Base-by-base conservation (phyloP, 352 stramenopile genomes). In the Plasmopara halstedii region DNA sequence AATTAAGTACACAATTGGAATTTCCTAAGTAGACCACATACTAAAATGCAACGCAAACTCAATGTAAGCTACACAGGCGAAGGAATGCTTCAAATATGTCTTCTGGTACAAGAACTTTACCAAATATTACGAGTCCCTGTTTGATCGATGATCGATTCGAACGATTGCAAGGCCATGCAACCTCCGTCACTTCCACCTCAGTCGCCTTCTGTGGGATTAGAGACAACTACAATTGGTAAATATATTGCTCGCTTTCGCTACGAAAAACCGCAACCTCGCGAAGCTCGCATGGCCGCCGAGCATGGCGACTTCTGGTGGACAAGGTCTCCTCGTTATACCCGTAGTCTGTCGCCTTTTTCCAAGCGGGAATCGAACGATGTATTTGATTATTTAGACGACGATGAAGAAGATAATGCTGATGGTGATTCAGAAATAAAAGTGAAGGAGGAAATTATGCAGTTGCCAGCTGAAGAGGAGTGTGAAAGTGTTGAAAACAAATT, bases 241-340 rank as follows among this genome's bases (percentile, higher is more conserved):
- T 86, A 86, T 62, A 86, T 86, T 10, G 70, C 69, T 19, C 69
- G 74, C 27, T 86, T 86, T 56, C 74, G 74, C 5, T 61, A 66
- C 18, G 74, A 79, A 40, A 54, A 63, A 35, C 74, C 74, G 26
- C 67, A 57, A 34, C 67, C 74, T 0, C 56, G 74, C 6, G 70
- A 79, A n/a, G 23, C 46, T 42, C 66, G 73, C 10, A 31, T n/a
- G n/a, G 50, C 46, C 0, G 50, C 65, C 2, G 23, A 38, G 3
- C 41, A 38, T 4, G 54, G 56, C 3, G 70, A 83, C 20, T 86
- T 86, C 32, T 86, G 73, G 73, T 86, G 73, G 73, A 71, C 62
- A 21, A 46, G 43, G 20, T 69, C 64, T n/a, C 61, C 62, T 37
- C 57, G 57, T 6, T 59, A 53, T 18, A 15, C 42, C 11, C 56